Evolutionary conservation across 306 rosid genomes (phyloP), one percentile per base, ranked within the genome.

Genomic region (Abrus precatorius): DNA sequence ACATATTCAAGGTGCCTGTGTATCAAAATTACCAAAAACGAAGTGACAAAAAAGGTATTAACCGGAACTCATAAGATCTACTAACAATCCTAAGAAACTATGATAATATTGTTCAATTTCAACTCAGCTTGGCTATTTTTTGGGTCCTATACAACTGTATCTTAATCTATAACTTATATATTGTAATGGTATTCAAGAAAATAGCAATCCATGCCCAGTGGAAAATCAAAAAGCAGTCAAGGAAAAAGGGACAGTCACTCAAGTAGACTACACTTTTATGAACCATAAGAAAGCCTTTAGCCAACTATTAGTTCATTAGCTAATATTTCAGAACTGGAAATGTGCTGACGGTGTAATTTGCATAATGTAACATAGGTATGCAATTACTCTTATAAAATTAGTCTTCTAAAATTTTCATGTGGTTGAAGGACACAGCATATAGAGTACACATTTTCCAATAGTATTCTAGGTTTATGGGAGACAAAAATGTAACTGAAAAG

Each of bases 221-320:
- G 44, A 62, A 49, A 70, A 49, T 50, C 59, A 49, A 57, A 47
- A 60, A 61, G 72, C 45, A 71, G n/a, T 62, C 79, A 44, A 63
- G 13, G n/a, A 66, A 64, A 36, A 66, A 38, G 57, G 41, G 27
- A 38, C n/a, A 5, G 9, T 54, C 64, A 63, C 49, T 72, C 49
- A 32, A 38, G n/a, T 72, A 40, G 59, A 80, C 72, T 13, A 30
- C 6, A 48, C 44, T 72, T 1, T 29, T 44, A 80, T 62, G 67
- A 32, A 79, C 47, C 48, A 60, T 49, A 40, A 30, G 59, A 54
- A 78, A 56, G 59, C 4, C 65, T 54, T 62, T 6, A 3, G 29
- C 30, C 34, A 66, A 36, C 40, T 41, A 33, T 40, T 7, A 40
- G 43, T 7, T 45, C 30, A 59, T 59, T 74, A 13, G 20, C 11